Evolutionary conservation across 2,329 filamentous ascomycete species (phyloP).

Genomic region (Hypoxylon sp.): DNA sequence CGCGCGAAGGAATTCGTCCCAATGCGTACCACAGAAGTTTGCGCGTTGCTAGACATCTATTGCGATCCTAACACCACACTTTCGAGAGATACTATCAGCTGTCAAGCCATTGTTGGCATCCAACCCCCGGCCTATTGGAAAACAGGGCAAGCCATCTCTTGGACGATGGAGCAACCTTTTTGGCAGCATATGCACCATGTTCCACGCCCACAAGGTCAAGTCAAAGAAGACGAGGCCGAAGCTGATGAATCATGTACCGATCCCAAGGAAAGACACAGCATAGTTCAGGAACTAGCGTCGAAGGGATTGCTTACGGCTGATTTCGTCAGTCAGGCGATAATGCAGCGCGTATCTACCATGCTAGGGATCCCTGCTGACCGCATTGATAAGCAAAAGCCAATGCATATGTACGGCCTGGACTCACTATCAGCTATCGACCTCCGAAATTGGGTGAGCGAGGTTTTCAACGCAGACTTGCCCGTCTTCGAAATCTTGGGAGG

Average conservation of each 20-base stretch:
- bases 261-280: background rate
- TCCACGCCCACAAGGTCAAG: background rate
- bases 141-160: no score
- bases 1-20: no score
- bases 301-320: background rate
- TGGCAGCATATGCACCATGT: conserved; percentile 25
- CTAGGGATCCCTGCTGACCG: conserved; percentile 7
- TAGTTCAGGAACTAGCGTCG: background rate
- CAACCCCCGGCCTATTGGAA: no score
- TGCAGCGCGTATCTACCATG: background rate
- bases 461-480: conserved; percentile 16
- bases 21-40: background rate
- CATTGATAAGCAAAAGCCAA: conserved; percentile 13
- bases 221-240: background rate
- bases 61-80: background rate
- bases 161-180: conserved; percentile 7
- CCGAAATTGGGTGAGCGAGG: conserved; percentile 20
- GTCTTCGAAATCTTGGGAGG: conserved; percentile 21
- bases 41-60: conserved; percentile 2
- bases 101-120: background rate
- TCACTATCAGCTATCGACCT: conserved; percentile 20
- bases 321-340: conserved; percentile 2
- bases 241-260: background rate
- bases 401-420: conserved; percentile 16
- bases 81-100: background rate